Evolutionary conservation across 2,329 filamentous ascomycete genomes (phyloP).

Genomic region (Gyromitra esculenta): DNA sequence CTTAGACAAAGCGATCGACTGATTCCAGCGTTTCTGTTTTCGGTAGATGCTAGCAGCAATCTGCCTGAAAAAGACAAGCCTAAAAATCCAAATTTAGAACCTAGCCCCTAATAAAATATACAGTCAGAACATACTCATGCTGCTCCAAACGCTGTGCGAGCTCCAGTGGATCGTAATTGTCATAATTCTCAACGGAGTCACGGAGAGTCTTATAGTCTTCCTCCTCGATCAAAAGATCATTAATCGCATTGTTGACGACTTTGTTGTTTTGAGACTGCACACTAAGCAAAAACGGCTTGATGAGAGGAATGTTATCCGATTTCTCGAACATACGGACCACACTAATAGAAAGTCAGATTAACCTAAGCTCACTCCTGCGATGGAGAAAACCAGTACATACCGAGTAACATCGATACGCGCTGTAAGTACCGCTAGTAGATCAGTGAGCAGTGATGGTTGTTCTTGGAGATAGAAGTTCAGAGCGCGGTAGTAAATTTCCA

Average conservation of each 20-base stretch:
- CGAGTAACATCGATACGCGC: conserved; percentile 93
- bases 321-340: conserved; percentile 99
- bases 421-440: conserved; percentile 91
- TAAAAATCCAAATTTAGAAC: conserved; percentile 45
- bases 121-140: conserved; percentile 70
- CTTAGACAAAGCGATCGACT: conserved; percentile 96
- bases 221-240: conserved; percentile 96
- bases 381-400: conserved; percentile 22
- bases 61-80: conserved; percentile 96
- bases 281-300: conserved; percentile 97
- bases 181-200: conserved; percentile 97
- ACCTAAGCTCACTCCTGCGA: neutral
- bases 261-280: conserved; percentile 98
- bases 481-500: conserved; percentile 98
- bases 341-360: conserved; percentile 60
- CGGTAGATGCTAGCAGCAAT: conserved; percentile 98
- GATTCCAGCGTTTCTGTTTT: conserved; percentile 99
- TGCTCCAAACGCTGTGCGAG: conserved; percentile 92
- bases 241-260: conserved; percentile 96
- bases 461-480: conserved; percentile 73
- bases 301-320: conserved; percentile 95
- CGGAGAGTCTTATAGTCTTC: conserved; percentile 99
- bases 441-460: conserved; percentile 94
- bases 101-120: neutral
- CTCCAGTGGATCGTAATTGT: conserved; percentile 97